Percentiles rank a stretch among this genome's conserved stretches.
These are phyloP conservation scores for Pelargonium nanum DNA, from an alignment of 345 rosid genomes.

Conservation along the genomic window DNA sequence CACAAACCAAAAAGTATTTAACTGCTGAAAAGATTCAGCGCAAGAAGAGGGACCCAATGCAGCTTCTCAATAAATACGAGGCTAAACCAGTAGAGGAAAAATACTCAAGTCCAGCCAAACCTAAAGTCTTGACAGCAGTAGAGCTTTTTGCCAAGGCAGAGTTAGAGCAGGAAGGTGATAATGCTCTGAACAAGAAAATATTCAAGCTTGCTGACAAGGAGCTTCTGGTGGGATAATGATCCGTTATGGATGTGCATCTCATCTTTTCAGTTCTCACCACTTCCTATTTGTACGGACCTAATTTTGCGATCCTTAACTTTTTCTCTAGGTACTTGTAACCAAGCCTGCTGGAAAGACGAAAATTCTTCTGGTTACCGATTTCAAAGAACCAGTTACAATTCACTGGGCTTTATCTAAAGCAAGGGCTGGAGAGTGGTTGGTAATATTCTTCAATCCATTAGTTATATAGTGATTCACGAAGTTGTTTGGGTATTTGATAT, in stretches of 20 bases:
- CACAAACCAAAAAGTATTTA: slow-evolving; percentile 26
- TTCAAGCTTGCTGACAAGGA: slow-evolving; percentile 62
- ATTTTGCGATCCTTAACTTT: slow-evolving; percentile 8
- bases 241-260: slow-evolving; percentile 6
- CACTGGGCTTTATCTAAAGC: slow-evolving; percentile 94
- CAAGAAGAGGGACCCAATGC: slow-evolving; percentile 54
- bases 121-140: slow-evolving; percentile 45
- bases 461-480: background rate
- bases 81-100: slow-evolving; percentile 28
- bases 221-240: slow-evolving; percentile 60
- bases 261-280: background rate
- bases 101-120: slow-evolving; percentile 36
- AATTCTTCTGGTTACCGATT: slow-evolving; percentile 60
- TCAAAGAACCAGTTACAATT: slow-evolving; percentile 56
- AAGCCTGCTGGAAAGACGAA: slow-evolving; percentile 55
- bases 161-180: slow-evolving; percentile 42
- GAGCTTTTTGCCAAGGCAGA: slow-evolving; percentile 49
- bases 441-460: slow-evolving; percentile 29
- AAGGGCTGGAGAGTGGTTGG: slow-evolving; percentile 84
- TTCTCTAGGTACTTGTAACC: slow-evolving; percentile 59
- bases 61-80: slow-evolving; percentile 43
- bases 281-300: slow-evolving; percentile 3
- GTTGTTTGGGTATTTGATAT: slow-evolving; percentile 5
- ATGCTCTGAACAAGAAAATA: slow-evolving; percentile 46
- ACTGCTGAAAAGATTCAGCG: slow-evolving; percentile 59